Conservation (phyloP, 495 filamentous ascomycete species). For the Aspergillus funiculosus region DNA sequence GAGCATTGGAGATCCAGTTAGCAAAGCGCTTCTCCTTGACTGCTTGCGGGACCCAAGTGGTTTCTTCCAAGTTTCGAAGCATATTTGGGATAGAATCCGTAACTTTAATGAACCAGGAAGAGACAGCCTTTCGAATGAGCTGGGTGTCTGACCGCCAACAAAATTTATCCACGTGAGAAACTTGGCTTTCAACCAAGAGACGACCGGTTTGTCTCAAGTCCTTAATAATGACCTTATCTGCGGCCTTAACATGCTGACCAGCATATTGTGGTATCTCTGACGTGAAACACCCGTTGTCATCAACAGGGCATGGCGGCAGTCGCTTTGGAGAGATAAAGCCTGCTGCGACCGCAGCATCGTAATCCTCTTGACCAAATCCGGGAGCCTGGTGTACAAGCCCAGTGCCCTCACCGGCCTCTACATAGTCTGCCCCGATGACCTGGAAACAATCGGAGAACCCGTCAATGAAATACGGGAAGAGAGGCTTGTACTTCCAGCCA, state of each 20-base stretch:
- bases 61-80: conserved; percentile 80
- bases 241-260: conserved; percentile 88
- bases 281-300: conserved; percentile 77
- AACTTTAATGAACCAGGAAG: conserved; percentile 95
- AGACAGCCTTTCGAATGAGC: conserved; percentile 89
- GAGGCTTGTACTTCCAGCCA: conserved; percentile 86
- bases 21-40: conserved; percentile 90
- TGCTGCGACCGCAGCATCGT: conserved; percentile 68
- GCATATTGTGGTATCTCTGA: conserved; percentile 74
- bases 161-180: conserved; percentile 92
- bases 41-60: conserved; percentile 89
- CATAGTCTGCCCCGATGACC: conserved; percentile 77
- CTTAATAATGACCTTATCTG: conserved; percentile 93
- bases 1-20: conserved; percentile 83
- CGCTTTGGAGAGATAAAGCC: conserved; percentile 75
- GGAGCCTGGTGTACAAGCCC: conserved; percentile 95
- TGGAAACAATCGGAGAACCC: conserved; percentile 96
- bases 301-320: conserved; percentile 82
- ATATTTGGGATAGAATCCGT: conserved; percentile 74
- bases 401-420: conserved; percentile 87
- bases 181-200: conserved; percentile 80
- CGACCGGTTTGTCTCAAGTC: conserved; percentile 74
- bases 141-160: conserved; percentile 95
- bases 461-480: no score
- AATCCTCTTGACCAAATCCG: conserved; percentile 96